These are phyloP conservation scores for Exophiala xenobiotica DNA, from an alignment of 2,329 filamentous ascomycete genomes.

Conservation along the genomic window DNA sequence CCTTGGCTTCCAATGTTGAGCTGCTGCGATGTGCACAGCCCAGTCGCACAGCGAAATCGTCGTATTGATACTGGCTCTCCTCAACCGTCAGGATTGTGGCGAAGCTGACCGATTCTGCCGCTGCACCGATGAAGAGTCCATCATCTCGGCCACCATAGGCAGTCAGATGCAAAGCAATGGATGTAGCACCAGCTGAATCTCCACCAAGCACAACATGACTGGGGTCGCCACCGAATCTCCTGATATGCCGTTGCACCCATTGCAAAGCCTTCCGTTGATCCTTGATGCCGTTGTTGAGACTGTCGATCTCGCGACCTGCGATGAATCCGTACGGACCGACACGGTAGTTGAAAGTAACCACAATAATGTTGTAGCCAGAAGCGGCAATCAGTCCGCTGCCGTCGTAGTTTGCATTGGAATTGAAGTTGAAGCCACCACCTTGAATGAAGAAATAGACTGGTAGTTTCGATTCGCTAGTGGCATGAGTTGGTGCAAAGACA, in stretches of 20 bases:
- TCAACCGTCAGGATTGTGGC: slow-evolving; percentile 48
- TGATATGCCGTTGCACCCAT: slow-evolving; percentile 70
- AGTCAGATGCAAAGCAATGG: slow-evolving; percentile 64
- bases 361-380: slow-evolving; percentile 60
- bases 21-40: slow-evolving; percentile 39
- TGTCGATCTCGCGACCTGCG: slow-evolving; percentile 54
- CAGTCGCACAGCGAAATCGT: slow-evolving; percentile 51
- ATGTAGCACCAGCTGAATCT: slow-evolving; percentile 64
- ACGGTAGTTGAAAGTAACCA: slow-evolving; percentile 74
- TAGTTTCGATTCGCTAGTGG: slow-evolving; percentile 47
- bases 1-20: too few relatives aligned
- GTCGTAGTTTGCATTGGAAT: slow-evolving; percentile 61
- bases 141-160: slow-evolving; percentile 51
- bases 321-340: slow-evolving; percentile 74
- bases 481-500: slow-evolving; percentile 40
- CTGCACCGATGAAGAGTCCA: slow-evolving; percentile 53
- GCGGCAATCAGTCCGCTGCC: slow-evolving; percentile 61
- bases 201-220: slow-evolving; percentile 70
- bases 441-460: slow-evolving; percentile 66
- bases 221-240: too few relatives aligned
- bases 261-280: slow-evolving; percentile 68
- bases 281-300: slow-evolving; percentile 65
- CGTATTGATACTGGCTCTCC: slow-evolving; percentile 53
- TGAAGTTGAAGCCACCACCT: slow-evolving; percentile 61
- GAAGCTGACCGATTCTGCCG: slow-evolving; percentile 56